Evolutionary conservation across 1,139 yeast genomes (phyloP), one percentile per base, ranked within the genome.

Genomic region (Saccharomyces hybrid): DNA sequence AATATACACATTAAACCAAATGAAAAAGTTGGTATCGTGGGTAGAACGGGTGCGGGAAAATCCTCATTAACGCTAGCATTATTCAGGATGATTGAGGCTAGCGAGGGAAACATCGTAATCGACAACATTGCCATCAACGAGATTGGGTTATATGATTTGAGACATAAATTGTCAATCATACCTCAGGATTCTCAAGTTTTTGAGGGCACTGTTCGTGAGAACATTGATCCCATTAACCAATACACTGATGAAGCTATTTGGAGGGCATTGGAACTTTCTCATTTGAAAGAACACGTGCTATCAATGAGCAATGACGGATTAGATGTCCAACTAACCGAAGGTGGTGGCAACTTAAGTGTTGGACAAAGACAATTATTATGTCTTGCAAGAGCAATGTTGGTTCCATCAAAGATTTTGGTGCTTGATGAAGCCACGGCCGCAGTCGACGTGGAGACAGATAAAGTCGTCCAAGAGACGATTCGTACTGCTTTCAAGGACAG

Each of bases 151-250:
- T 78, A 76, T 56, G 98, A 93, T 67, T 77, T 93, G 66, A 83
- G 99, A 72, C 89, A 87, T 55, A 82, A 82, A 58, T 75, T 93
- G 53, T 88, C 96, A 0, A 93, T 93, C 61, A 93, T 93, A 63
- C 99, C 99, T 1, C 99, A 93, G 71, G 99, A 93, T 66, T 88
- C 98, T 0, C 98, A 93, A 71, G 95, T 91, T 4, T 91, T 93
- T 68, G 91, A 89, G 73, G 99, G 99, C 46, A 81, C 96, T 0
- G 77, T 93, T 49, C 79, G 96, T 65, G 85, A 88, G 48, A 93
- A 93, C 70, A 79, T 93, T 64, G 99, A 93, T 68, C 99, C 99
- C 25, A 84, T 88, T 2, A 74, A 78, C 47, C 74, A 72, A 51
- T 84, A 78, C 66, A 76, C 81, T 3, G 96, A 89, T 65, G 88